A percentile compares a stretch with the other conserved stretches of the same genome.
Evolutionary conservation across 2,329 filamentous ascomycete species (phyloP).

Genomic region (Stromatinia cepivora): DNA sequence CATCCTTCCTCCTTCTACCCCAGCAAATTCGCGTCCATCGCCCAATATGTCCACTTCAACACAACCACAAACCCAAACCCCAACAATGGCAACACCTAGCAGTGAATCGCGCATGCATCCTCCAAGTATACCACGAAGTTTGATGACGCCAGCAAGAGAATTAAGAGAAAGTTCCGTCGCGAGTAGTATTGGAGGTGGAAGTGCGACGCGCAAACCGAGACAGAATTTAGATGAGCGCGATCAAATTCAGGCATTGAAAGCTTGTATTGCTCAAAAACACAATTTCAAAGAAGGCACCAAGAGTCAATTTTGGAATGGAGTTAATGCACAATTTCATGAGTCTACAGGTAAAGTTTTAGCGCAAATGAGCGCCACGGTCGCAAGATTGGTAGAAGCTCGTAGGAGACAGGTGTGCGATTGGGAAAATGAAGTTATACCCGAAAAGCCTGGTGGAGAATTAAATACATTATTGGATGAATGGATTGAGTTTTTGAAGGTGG

Average conservation of each 20-base stretch:
- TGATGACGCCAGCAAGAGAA: slow-evolving; percentile 39
- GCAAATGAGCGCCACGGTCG: slow-evolving; percentile 42
- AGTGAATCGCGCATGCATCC: slow-evolving; percentile 39
- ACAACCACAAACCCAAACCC: slow-evolving; percentile 29
- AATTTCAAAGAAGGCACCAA: slow-evolving; percentile 41
- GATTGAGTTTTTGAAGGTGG: slow-evolving; percentile 41
- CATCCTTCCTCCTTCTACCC: slow-evolving; percentile 36
- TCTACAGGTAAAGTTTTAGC: slow-evolving; percentile 40
- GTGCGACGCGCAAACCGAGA: slow-evolving; percentile 39
- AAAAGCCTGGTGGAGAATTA: slow-evolving; percentile 39
- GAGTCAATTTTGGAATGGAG: slow-evolving; percentile 40
- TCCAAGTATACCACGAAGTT: slow-evolving; percentile 36
- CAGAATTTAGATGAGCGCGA: slow-evolving; percentile 41
- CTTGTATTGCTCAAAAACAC: slow-evolving; percentile 37
- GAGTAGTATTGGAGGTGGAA: slow-evolving; percentile 36
- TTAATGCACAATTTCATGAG: slow-evolving; percentile 38
- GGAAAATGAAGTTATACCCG: slow-evolving; percentile 39
- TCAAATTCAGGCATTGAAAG: slow-evolving; percentile 40
- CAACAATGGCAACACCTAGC: slow-evolving; percentile 32
- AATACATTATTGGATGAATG: slow-evolving; percentile 39
- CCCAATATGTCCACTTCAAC: slow-evolving; percentile 23
- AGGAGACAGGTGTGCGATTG: slow-evolving; percentile 40
- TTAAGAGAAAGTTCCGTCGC: slow-evolving; percentile 38
- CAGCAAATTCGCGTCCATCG: slow-evolving; percentile 30
- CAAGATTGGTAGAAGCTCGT: slow-evolving; percentile 38